Conservation (phyloP, 2,329 filamentous ascomycete species). For the Ciborinia camelliae region DNA sequence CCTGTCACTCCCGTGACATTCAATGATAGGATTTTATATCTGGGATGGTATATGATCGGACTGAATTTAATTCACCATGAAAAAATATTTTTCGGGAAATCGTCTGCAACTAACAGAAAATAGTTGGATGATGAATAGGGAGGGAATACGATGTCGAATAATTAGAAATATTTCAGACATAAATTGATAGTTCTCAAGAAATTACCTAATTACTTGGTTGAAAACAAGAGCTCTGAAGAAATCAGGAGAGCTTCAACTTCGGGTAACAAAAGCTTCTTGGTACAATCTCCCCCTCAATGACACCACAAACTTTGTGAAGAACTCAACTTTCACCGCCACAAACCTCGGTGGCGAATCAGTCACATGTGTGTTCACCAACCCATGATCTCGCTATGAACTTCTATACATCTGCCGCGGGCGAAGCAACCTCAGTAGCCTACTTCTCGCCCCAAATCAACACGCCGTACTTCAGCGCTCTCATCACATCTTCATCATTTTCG, state of each 20-base stretch:
- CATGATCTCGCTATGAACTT: conserved; percentile 5
- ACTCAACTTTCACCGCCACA: conserved; percentile 3
- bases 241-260: neutral
- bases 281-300: conserved; percentile 18
- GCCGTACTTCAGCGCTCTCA: neutral
- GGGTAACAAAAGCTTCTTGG: too few species aligned
- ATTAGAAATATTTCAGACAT: neutral
- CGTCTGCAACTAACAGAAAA: too few species aligned
- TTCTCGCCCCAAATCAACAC: neutral
- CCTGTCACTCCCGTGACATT: too few species aligned
- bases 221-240: neutral
- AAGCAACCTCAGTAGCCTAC: neutral
- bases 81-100: too few species aligned
- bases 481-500: neutral
- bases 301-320: conserved; percentile 12
- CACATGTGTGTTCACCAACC: conserved; percentile 13
- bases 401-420: neutral
- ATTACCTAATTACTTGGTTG: neutral
- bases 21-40: too few species aligned
- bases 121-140: too few species aligned
- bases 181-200: too few species aligned
- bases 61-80: too few species aligned
- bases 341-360: conserved; percentile 10
- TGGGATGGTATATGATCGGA: too few species aligned
- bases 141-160: neutral